Percentiles rank a stretch among this genome's conserved stretches.
phyloP scores from a whole-genome alignment of 176 grass and related monocot species.

The Musa schizocarpa region DNA sequence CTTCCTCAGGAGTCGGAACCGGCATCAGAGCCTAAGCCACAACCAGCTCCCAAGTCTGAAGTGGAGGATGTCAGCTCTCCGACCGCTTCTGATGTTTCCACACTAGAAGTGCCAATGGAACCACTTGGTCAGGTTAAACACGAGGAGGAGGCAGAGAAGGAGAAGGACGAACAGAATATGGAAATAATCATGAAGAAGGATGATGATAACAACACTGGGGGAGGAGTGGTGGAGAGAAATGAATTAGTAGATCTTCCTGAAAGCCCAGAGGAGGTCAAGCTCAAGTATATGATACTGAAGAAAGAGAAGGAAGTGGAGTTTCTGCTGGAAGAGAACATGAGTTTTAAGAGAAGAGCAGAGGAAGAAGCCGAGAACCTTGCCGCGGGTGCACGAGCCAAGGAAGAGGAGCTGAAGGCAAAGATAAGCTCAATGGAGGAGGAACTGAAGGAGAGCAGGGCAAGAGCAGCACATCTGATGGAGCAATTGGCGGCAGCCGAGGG shows the following conservation, averaged over 20 bases:
- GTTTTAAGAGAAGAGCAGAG: slow-evolving; percentile 35
- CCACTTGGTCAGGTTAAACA: background rate
- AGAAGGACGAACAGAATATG: background rate
- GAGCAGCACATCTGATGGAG: slow-evolving; percentile 5
- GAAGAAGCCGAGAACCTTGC: background rate
- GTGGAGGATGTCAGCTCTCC: slow-evolving; percentile 20
- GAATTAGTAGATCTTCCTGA: slow-evolving; percentile 5
- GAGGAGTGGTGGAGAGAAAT: slow-evolving; percentile 12
- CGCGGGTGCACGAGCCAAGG: slow-evolving; percentile 18
- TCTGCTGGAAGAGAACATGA: slow-evolving; percentile 28
- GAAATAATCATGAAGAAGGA: background rate
- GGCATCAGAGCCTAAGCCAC: background rate
- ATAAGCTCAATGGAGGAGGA: slow-evolving; percentile 10
- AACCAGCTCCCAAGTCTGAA: background rate
- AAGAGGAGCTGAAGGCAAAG: slow-evolving; percentile 12
- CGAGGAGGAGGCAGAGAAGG: background rate
- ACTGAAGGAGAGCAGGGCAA: slow-evolving; percentile 22
- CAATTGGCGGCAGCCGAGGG: slow-evolving; percentile 29
- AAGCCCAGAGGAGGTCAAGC: slow-evolving; percentile 27
- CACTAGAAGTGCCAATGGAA: background rate
- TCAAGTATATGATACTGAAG: slow-evolving; percentile 43
- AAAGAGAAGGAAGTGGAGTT: slow-evolving; percentile 40
- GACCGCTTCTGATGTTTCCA: slow-evolving; percentile 26
- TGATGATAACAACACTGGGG: background rate
- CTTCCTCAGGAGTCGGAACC: background rate